Evolutionary conservation across 1,284 basidiomycete species (phyloP).

Genomic region (Rhodotorula sp.): DNA sequence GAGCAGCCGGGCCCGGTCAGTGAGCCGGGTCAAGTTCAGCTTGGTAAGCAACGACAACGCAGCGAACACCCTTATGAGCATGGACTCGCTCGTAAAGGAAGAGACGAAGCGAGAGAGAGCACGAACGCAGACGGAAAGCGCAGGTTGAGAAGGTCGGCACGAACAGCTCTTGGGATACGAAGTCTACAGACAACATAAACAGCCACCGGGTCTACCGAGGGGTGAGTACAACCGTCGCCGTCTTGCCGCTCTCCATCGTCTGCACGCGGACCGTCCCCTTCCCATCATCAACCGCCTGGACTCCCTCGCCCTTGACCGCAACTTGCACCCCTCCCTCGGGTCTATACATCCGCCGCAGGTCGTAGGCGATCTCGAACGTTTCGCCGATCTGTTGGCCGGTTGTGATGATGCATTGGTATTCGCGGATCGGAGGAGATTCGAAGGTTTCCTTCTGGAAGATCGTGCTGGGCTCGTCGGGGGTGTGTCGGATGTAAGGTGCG

Average conservation of each 20-base stretch:
- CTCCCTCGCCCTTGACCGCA: conserved; percentile 1
- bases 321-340: conserved; percentile 5
- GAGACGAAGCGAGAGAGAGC: too few relatives aligned
- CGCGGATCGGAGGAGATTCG: background rate
- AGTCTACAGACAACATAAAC: background rate
- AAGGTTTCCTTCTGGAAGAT: conserved; percentile 27
- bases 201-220: background rate
- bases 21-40: background rate
- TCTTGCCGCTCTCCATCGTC: conserved; percentile 5
- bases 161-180: too few relatives aligned
- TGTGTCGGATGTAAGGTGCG: conserved; percentile 20
- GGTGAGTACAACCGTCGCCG: conserved; percentile 2
- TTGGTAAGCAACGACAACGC: background rate
- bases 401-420: conserved; percentile 21
- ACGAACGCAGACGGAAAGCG: too few relatives aligned
- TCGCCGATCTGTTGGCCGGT: conserved; percentile 11
- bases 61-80: too few relatives aligned
- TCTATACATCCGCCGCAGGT: conserved; percentile 18
- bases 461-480: background rate
- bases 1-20: background rate
- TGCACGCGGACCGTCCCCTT: conserved; percentile 5
- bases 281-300: conserved; percentile 18
- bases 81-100: too few relatives aligned
- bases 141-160: too few relatives aligned
- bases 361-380: conserved; percentile 23